Evolutionary conservation across 2,329 filamentous ascomycete genomes (phyloP), one percentile per base, ranked within the genome.

Genomic region (Aspergillus fructus): DNA sequence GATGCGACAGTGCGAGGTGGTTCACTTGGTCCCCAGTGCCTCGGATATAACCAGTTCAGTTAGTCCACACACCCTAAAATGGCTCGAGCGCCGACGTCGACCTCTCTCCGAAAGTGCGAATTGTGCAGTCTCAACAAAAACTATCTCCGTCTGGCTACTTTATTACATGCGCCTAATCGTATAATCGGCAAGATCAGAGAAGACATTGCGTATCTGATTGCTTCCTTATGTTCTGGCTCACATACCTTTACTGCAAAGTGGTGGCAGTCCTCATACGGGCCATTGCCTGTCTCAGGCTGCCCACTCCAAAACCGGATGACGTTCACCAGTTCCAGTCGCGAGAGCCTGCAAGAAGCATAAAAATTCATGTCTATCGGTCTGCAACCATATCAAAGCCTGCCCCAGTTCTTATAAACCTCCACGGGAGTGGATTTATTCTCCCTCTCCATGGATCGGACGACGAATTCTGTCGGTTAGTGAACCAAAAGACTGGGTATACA

Each of bases 361-460:
- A 67, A 59, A 64, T 60, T 21, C 66, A 74, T 62, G 51, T 73
- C 51, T 73, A 74, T 55, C 65, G 57, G 23, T 37, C 66, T 27
- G 9, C 57, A 27, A 50, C 59, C 27, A 51, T 49, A 7, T 23
- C 51, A 1, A 61, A 58, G 2, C 68, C 69, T 21, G 60, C 61
- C 2, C 70, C 71, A 2, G 64, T 74, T 1, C 63, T 74, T 19
- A 52, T 74, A 41, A 74, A 74, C 49, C 71, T 71, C 33, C 68
- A 74, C 24, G 71, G 71, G 8, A 72, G 71, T 45, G 72, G 71
- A 5, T 74, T 75, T 40, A 27, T 73, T 1, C 46, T 75, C 13
- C 68, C 69, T 9, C 37, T 64, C 4, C 71, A 74, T 49, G 71
- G 71, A 13, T 58, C 49, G 21, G 71, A 72, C 47, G 66, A 69